Conservation (phyloP, 2,329 filamentous ascomycete genomes). For the Monilinia vaccinii-corymbosi region DNA sequence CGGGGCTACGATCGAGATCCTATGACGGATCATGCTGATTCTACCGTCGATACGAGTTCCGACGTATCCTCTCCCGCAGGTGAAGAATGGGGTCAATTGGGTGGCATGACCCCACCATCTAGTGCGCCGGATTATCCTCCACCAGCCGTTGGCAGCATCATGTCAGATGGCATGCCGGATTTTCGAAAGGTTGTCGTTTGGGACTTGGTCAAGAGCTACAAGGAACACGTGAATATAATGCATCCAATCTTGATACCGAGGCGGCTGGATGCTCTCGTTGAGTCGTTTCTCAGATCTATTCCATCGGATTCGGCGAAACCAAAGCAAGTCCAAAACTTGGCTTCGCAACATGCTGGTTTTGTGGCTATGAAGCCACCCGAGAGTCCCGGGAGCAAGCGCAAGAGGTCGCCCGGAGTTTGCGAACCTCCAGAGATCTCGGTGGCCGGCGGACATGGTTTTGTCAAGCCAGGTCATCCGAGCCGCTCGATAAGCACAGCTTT, state of each 20-base stretch:
- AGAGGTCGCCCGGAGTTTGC: slow-evolving; percentile 22
- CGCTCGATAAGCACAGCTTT: slow-evolving; percentile 72
- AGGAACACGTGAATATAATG: slow-evolving; percentile 54
- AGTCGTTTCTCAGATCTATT: slow-evolving; percentile 26
- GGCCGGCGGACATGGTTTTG: slow-evolving; percentile 16
- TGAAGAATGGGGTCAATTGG: slow-evolving; percentile 50
- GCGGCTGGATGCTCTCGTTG: slow-evolving; percentile 37
- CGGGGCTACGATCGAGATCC: slow-evolving; percentile 32
- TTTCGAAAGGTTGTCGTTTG: slow-evolving; percentile 43
- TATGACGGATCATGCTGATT: slow-evolving; percentile 33
- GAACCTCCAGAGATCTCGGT: slow-evolving; percentile 21
- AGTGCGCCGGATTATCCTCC: slow-evolving; percentile 6
- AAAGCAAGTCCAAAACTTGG: slow-evolving; percentile 19
- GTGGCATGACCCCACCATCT: slow-evolving; percentile 29
- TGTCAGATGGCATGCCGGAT: slow-evolving; percentile 42
- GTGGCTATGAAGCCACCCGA: slow-evolving; percentile 24
- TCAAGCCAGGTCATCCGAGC: slow-evolving; percentile 43
- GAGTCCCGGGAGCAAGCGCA: slow-evolving; percentile 28
- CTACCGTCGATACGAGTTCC: slow-evolving; percentile 36
- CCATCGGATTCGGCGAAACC: slow-evolving; percentile 23
- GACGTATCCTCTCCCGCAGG: slow-evolving; percentile 46
- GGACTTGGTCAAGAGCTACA: slow-evolving; percentile 47
- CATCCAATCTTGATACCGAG: slow-evolving; percentile 51
- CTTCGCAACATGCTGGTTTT: slow-evolving; percentile 16
- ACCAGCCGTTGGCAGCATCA: slow-evolving; percentile 21